Conservation (phyloP, 1,139 yeast genomes). For the Pichia sp. region DNA sequence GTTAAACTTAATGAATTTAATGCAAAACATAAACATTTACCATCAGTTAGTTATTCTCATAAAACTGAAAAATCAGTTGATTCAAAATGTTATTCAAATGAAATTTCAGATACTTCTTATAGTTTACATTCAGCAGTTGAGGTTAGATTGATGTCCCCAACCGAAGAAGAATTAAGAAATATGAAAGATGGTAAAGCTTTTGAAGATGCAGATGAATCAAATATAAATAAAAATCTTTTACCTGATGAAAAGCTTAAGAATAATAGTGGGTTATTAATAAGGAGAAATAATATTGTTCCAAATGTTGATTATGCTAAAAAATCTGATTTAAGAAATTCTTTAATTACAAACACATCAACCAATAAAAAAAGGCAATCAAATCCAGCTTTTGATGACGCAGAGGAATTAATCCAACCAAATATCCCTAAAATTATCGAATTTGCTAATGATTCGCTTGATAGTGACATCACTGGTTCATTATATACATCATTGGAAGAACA, state of each 20-base stretch:
- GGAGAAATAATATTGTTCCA: slow-evolving; percentile 24
- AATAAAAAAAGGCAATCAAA: slow-evolving; percentile 4
- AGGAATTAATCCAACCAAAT: slow-evolving; percentile 15
- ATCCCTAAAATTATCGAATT: neutral
- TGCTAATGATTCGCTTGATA: slow-evolving; percentile 5
- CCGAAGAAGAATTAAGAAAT: slow-evolving; percentile 17
- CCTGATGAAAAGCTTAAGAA: slow-evolving; percentile 6
- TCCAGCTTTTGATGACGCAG: slow-evolving; percentile 28
- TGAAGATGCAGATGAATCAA: slow-evolving; percentile 26
- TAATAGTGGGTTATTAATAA: slow-evolving; percentile 18
- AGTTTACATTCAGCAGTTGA: slow-evolving; percentile 29
- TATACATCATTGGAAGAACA: slow-evolving; percentile 11
- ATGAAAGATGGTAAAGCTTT: slow-evolving; percentile 17
- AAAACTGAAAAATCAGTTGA: slow-evolving; percentile 20
- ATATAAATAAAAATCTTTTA: slow-evolving; percentile 7
- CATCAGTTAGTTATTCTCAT: slow-evolving; percentile 11
- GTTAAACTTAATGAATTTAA: slow-evolving; percentile 16
- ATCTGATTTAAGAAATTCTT: slow-evolving; percentile 22
- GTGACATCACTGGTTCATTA: slow-evolving; percentile 9
- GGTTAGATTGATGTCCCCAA: slow-evolving; percentile 24
- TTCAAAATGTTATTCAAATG: slow-evolving; percentile 16
- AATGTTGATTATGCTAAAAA: slow-evolving; percentile 19
- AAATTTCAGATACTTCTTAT: slow-evolving; percentile 23
- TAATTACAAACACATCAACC: slow-evolving; percentile 25
- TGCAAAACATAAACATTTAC: slow-evolving; percentile 8